These are phyloP conservation scores for Cardiospermum halicacabum DNA, from an alignment of 345 rosid genomes.

Conservation along the genomic window DNA sequence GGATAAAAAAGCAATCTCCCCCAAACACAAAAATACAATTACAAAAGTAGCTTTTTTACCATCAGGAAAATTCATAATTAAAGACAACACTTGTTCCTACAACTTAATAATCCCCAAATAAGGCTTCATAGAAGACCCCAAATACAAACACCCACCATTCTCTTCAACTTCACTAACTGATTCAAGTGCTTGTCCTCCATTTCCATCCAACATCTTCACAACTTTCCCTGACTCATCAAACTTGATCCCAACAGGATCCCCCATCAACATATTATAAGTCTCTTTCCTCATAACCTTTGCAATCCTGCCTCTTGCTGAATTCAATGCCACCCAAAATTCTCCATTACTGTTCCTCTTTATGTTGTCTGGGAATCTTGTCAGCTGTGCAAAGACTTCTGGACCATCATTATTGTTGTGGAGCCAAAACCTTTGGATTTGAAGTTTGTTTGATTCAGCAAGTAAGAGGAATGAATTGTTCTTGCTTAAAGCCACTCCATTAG, in stretches of 20 bases:
- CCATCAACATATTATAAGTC: constrained; percentile 2
- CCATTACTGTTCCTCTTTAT: constrained; percentile 37
- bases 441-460: constrained; percentile 27
- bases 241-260: constrained; percentile 39
- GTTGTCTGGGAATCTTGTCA: constrained; percentile 39
- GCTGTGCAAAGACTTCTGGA: constrained; percentile 15
- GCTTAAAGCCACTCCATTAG: constrained; percentile 50
- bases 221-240: constrained; percentile 23
- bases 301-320: constrained; percentile 33
- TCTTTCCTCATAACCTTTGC: neutral
- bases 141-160: constrained; percentile 22
- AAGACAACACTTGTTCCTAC: too few relatives aligned
- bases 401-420: constrained; percentile 2
- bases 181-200: constrained; percentile 19
- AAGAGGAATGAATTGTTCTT: constrained; percentile 37
- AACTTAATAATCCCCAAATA: constrained; percentile 17
- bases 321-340: constrained; percentile 59
- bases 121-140: constrained; percentile 38
- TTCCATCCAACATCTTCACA: constrained; percentile 27
- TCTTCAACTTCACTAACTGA: constrained; percentile 45
- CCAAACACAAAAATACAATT: too few relatives aligned
- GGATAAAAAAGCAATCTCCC: too few relatives aligned
- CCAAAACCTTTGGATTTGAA: constrained; percentile 19
- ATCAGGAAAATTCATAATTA: too few relatives aligned
- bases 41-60: too few relatives aligned